Base-by-base conservation (phyloP, 345 rosid genomes). In the Limnanthes douglasii region DNA sequence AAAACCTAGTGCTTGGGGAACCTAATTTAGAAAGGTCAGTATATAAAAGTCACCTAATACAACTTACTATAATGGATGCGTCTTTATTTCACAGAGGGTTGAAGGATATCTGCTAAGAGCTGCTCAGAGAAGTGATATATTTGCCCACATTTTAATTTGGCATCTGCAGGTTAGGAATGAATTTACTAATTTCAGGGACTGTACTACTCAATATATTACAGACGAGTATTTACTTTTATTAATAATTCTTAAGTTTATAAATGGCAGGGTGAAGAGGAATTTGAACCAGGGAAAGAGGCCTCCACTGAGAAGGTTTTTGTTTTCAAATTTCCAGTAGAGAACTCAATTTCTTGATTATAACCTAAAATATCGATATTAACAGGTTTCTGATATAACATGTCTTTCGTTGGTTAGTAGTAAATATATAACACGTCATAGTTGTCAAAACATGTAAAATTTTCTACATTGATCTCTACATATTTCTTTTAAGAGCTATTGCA, bases 41-140 rank as follows among this genome's bases (percentile, higher is more conserved):
- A n/a, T n/a, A n/a, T n/a, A n/a, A n/a, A n/a, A n/a, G n/a, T n/a
- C n/a, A n/a, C n/a, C n/a, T n/a, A n/a, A n/a, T n/a, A n/a, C n/a
- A n/a, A n/a, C n/a, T n/a, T n/a, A n/a, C n/a, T n/a, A n/a, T n/a
- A n/a, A n/a, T n/a, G n/a, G n/a, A n/a, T n/a, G n/a, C n/a, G n/a
- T n/a, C n/a, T n/a, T n/a, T n/a, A n/a, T n/a, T n/a, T n/a, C n/a
- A n/a, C 94, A 92, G 99, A 63, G 50, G 53, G 99, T 92, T 20
- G 94, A 92, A 70, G 96, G 99, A 29, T 92, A 92, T 59, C 64
- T 92, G 70, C 86, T 92, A 19, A 73, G 96, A 73, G 99, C 99
- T 37, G 59, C 99, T 53, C 93, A 92, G 50, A 67, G 88, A 62
- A 92, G 96, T 56, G 94, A 92, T 53, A 60, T 92, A 62, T 92